These are phyloP conservation scores for Macrolepiota albuminosa DNA, from an alignment of 768 basidiomycete genomes.

Conservation along the genomic window DNA sequence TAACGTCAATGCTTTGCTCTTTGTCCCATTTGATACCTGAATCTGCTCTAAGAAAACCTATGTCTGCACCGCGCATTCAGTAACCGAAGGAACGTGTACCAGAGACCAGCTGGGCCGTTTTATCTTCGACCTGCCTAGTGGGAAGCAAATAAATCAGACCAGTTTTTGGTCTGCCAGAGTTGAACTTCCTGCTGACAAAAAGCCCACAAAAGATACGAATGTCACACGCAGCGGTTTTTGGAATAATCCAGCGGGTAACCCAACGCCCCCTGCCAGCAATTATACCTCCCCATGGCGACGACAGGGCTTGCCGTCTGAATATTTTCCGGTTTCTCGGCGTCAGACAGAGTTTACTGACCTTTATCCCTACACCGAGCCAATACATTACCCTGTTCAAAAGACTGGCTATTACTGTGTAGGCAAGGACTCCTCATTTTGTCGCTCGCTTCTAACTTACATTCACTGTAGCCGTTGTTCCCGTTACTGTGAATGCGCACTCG, in stretches of 20 bases:
- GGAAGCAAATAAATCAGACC: conserved; percentile 60
- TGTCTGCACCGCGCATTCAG: conserved; percentile 83
- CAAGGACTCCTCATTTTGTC: conserved; percentile 32
- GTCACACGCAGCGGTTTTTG: conserved; percentile 37
- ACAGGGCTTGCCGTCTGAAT: not conserved
- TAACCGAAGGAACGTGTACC: conserved; percentile 67
- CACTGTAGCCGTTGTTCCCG: conserved; percentile 72
- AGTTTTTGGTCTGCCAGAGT: conserved; percentile 88
- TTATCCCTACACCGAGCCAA: conserved; percentile 60
- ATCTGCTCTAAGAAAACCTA: conserved; percentile 75
- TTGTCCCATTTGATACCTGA: conserved; percentile 7
- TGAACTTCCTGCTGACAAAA: conserved; percentile 43
- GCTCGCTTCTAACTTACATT: conserved; percentile 1
- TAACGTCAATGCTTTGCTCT: not conserved
- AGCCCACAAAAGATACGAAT: conserved; percentile 18
- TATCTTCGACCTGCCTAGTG: conserved; percentile 72
- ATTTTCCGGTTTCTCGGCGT: conserved; percentile 11
- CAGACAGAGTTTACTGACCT: conserved; percentile 39
- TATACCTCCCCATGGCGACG: conserved; percentile 47
- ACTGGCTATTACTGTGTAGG: conserved; percentile 98
- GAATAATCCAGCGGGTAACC: conserved; percentile 58
- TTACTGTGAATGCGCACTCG: conserved; percentile 60
- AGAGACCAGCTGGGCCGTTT: conserved; percentile 77
- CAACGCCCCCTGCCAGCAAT: conserved; percentile 44
- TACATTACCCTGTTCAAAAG: conserved; percentile 77